Evolutionary conservation across 1,139 yeast species (phyloP).

Genomic region (Kodamaea sp.): DNA sequence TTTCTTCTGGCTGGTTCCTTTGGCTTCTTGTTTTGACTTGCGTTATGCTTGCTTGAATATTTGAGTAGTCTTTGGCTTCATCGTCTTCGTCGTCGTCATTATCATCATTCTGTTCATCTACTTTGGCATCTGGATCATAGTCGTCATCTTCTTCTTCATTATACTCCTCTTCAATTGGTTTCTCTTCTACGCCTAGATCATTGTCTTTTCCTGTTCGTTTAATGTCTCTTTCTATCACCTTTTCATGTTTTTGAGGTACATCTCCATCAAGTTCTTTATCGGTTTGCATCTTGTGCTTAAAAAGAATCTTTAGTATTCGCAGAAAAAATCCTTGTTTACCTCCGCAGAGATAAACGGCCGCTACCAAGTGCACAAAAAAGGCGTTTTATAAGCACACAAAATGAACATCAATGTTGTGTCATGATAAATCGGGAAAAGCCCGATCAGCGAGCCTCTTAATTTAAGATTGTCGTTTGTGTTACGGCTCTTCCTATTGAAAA

Average conservation of each 20-base stretch:
- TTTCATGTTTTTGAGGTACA: neutral
- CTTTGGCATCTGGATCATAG: constrained; percentile 46
- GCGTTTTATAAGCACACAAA: no score
- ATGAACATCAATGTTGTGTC: no score
- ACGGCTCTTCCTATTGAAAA: no score
- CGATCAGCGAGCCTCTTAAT: no score
- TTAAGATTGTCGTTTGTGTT: no score
- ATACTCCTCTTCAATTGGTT: constrained; percentile 28
- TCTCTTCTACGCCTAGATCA: constrained; percentile 7
- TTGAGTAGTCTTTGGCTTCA: constrained; percentile 33
- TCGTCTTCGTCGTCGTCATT: constrained; percentile 23
- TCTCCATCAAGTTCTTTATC: neutral
- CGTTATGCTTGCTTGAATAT: constrained; percentile 28
- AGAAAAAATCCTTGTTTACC: neutral
- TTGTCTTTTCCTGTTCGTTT: neutral
- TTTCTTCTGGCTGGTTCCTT: constrained; percentile 13
- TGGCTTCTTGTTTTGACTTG: constrained; percentile 42
- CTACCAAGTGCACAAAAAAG: neutral
- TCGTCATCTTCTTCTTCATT: constrained; percentile 67
- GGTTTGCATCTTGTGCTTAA: no score
- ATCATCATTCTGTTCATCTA: constrained; percentile 17
- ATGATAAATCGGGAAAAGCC: no score
- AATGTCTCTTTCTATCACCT: neutral
- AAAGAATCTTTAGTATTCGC: no score
- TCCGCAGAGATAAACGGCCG: constrained; percentile 4